phyloP scores from a whole-genome alignment of 371 early-diverging fungal species.

The Mucor mucedo region DNA sequence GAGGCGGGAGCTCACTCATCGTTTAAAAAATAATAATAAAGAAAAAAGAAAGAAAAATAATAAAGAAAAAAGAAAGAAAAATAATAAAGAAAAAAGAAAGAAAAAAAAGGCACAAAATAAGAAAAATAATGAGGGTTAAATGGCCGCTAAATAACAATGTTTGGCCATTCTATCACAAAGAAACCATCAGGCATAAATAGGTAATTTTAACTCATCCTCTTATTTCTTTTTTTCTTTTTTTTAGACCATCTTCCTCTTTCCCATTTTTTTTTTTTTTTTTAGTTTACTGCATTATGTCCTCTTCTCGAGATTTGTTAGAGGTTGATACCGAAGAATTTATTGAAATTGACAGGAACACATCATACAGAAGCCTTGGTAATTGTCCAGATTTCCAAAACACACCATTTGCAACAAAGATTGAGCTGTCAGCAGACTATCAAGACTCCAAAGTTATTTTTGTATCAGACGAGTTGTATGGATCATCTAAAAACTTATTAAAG shows the following conservation, averaged over 20 bases:
- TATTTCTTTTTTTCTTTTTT: background rate
- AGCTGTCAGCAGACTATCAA: conserved; percentile 11
- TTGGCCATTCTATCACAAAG: background rate
- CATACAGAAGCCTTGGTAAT: background rate
- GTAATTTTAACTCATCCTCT: too few species aligned
- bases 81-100: background rate
- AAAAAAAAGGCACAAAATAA: background rate
- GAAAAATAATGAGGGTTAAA: background rate
- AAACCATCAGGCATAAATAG: background rate
- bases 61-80: background rate
- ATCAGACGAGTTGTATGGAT: conserved; percentile 2
- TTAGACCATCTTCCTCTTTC: too few species aligned
- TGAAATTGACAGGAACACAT: background rate
- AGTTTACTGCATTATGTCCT: too few species aligned
- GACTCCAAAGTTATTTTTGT: background rate
- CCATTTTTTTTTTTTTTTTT: background rate
- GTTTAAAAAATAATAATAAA: background rate
- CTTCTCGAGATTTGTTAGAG: too few species aligned
- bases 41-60: background rate
- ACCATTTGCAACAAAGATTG: conserved; percentile 6
- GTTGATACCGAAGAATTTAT: too few species aligned
- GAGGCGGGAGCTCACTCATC: conserved; percentile 34
- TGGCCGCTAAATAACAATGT: background rate
- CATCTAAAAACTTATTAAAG: conserved; percentile 7
- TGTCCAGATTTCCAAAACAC: background rate